A percentile compares a stretch with the other conserved stretches of the same genome.
phyloP scores from a whole-genome alignment of 1,284 basidiomycete species.

The Pisolithus thermaeus region DNA sequence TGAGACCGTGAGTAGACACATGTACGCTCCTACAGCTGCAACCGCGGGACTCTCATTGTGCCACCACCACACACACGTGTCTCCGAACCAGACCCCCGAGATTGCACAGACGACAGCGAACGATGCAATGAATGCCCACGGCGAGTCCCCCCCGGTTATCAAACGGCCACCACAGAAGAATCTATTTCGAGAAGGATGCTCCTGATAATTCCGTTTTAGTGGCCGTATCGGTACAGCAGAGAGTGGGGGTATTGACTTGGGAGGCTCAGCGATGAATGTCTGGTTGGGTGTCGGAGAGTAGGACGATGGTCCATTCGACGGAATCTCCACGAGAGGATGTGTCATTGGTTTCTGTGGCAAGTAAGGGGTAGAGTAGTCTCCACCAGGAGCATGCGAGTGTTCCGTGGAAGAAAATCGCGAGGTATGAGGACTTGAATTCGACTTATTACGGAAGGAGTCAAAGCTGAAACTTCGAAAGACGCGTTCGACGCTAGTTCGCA shows the following conservation, averaged over 20 bases:
- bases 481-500: conserved; percentile 51
- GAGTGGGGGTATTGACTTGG: conserved; percentile 33
- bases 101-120: conserved; percentile 61
- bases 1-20: conserved; percentile 69
- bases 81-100: conserved; percentile 75
- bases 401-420: conserved; percentile 10
- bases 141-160: conserved; percentile 81
- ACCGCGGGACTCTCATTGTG: conserved; percentile 68
- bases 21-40: conserved; percentile 69
- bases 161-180: conserved; percentile 70
- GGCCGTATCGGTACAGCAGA: conserved; percentile 43
- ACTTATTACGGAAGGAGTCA: conserved; percentile 38
- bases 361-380: conserved; percentile 7
- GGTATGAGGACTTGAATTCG: conserved; percentile 15
- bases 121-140: conserved; percentile 68
- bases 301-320: conserved; percentile 17
- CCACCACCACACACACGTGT: conserved; percentile 88
- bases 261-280: conserved; percentile 21
- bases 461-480: conserved; percentile 53
- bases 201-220: conserved; percentile 49
- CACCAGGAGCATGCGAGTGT: conserved; percentile 7
- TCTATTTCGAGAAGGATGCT: conserved; percentile 66
- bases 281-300: conserved; percentile 28
- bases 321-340: conserved; percentile 23
- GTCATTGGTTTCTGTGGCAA: conserved; percentile 10